Conservation (phyloP, 768 basidiomycete species). For the Ephemerocybe angulata region DNA sequence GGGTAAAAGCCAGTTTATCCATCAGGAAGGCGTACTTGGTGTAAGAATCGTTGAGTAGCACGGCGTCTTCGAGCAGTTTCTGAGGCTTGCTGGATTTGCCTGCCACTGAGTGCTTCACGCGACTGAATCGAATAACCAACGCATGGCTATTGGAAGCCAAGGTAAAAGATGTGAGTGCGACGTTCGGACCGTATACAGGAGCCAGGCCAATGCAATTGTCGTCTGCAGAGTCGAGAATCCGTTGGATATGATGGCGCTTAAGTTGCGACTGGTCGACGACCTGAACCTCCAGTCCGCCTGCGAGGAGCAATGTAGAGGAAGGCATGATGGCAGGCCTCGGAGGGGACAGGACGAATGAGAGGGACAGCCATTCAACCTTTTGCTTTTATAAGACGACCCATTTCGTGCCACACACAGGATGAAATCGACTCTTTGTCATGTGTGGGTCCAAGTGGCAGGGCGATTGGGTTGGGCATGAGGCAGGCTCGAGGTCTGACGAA, state of each 20-base stretch:
- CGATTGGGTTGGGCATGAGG: too few species aligned
- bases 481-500: too few species aligned
- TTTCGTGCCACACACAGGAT: too few species aligned
- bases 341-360: too few species aligned
- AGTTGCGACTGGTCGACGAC: too few species aligned
- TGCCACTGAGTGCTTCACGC: constrained; percentile 6
- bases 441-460: too few species aligned
- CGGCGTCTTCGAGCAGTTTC: constrained; percentile 23
- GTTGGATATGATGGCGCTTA: constrained; percentile 16
- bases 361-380: too few species aligned
- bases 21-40: constrained; percentile 41
- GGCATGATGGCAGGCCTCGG: too few species aligned
- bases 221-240: constrained; percentile 26
- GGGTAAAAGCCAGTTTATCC: constrained; percentile 40
- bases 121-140: constrained; percentile 29
- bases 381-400: too few species aligned
- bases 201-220: constrained; percentile 37
- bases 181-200: constrained; percentile 35
- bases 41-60: constrained; percentile 27
- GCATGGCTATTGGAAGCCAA: constrained; percentile 34
- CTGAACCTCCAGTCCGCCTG: too few species aligned
- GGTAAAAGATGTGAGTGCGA: constrained; percentile 34
- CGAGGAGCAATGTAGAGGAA: too few species aligned
- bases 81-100: constrained; percentile 10
- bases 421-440: too few species aligned